A percentile compares a stretch with the other conserved stretches of the same genome.
Conservation (phyloP, 202 grass and related monocot species). For the Eragrostis tef region DNA sequence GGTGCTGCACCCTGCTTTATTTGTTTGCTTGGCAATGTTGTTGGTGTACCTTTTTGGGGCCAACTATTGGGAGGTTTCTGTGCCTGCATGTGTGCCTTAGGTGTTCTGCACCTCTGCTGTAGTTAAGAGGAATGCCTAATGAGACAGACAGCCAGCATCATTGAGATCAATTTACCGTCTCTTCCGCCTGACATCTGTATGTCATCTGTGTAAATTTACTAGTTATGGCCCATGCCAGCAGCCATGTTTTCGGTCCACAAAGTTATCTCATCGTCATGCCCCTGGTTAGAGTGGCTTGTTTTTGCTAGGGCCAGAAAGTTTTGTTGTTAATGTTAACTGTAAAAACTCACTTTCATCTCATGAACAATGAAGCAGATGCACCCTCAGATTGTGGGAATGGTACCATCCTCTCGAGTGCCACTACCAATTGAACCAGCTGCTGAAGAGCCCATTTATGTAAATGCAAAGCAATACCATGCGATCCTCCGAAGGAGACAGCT, state of each 20-base stretch:
- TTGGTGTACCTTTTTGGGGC: slow-evolving; percentile 19
- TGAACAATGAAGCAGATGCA: slow-evolving; percentile 62
- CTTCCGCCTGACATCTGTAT: neutral
- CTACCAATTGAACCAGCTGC: slow-evolving; percentile 69
- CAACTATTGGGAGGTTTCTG: slow-evolving; percentile 11
- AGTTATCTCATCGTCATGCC: neutral
- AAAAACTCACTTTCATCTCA: slow-evolving; percentile 10
- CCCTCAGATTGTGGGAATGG: slow-evolving; percentile 63
- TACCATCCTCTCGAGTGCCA: slow-evolving; percentile 62
- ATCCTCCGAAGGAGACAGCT: slow-evolving; percentile 87
- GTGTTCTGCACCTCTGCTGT: neutral
- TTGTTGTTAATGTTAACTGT: neutral
- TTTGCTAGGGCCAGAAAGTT: neutral
- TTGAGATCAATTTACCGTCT: neutral
- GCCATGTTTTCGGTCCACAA: neutral
- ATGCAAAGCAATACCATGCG: slow-evolving; percentile 83
- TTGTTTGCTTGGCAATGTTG: slow-evolving; percentile 27
- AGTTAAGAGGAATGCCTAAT: neutral
- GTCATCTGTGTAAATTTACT: neutral
- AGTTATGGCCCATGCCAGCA: neutral
- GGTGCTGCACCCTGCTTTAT: slow-evolving; percentile 22
- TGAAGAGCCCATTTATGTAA: slow-evolving; percentile 93
- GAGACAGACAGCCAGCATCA: slow-evolving; percentile 1
- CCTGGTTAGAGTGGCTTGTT: neutral
- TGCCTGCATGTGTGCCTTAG: neutral